Evolutionary conservation across 345 rosid genomes (phyloP).

Genomic region (Turnera subulata): DNA sequence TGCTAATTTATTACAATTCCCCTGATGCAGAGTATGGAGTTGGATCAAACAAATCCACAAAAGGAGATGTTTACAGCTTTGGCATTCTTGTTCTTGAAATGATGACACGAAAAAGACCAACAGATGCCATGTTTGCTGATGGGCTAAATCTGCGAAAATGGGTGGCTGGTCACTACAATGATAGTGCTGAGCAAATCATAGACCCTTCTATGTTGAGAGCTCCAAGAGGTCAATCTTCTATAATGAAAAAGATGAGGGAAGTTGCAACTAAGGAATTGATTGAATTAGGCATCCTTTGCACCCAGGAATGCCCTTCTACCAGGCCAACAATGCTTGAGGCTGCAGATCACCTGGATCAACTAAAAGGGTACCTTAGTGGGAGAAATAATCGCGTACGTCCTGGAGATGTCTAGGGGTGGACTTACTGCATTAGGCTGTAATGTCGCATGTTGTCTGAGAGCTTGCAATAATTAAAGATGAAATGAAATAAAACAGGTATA

Average conservation of each 20-base stretch:
- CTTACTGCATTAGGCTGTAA: too few species aligned
- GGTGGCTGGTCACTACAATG: conserved; percentile 41
- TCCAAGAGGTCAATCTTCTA: conserved; percentile 34
- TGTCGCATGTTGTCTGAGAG: too few species aligned
- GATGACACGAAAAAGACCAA: conserved; percentile 52
- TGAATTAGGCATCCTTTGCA: conserved; percentile 56
- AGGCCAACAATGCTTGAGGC: conserved; percentile 61
- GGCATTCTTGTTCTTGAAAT: conserved; percentile 54
- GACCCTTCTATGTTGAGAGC: conserved; percentile 44
- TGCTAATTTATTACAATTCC: background rate
- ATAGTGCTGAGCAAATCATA: conserved; percentile 35
- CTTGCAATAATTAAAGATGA: too few species aligned
- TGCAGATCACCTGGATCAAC: conserved; percentile 49
- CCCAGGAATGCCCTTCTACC: conserved; percentile 46
- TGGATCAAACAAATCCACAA: conserved; percentile 44
- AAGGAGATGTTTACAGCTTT: conserved; percentile 60
- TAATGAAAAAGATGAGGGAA: conserved; percentile 49
- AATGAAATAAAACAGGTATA: too few species aligned
- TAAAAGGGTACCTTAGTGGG: conserved; percentile 51
- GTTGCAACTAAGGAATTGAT: conserved; percentile 39
- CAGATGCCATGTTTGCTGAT: conserved; percentile 41
- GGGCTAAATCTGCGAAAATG: conserved; percentile 46
- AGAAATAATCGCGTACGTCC: too few species aligned
- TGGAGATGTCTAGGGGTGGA: too few species aligned
- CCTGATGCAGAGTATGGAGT: conserved; percentile 42